Evolutionary conservation across 495 filamentous ascomycete species (phyloP), one percentile per base, ranked within the genome.

Genomic region (Daldinia caldariorum): DNA sequence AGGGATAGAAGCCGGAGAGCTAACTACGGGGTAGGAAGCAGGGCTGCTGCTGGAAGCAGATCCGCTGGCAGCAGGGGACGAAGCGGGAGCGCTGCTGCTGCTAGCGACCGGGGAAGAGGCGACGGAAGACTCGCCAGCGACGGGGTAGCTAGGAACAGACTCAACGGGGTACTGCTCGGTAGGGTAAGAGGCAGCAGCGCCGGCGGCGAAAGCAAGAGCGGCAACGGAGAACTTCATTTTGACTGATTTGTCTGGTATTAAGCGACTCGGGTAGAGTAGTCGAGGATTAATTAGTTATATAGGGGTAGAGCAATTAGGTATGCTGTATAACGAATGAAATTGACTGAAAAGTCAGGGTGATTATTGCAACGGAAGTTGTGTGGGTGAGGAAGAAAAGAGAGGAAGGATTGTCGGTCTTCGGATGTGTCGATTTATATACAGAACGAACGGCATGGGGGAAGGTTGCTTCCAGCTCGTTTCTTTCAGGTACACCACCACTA

Each of bases 161-260:
- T 45, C 41, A 14, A 75, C 81, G 71, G 69, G 72, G 72, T 35
- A 35, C 34, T 6, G 9, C 5, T 45, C 41, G 41, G 4, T 6
- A 67, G 81, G 72, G 72, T 84, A 86, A 77, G 86, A 85, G 73
- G 85, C 82, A 75, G 87, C 88, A 78, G 89, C 82, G 75, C 87
- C 86, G 79, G 87, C 87, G 79, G 87, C 82, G 71, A 89, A 83
- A 79, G 87, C 83, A 79, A 86, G 76, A 79, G 83, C 77, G 73
- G 81, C 76, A 72, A 78, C 76, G 74, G 90, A 85, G 91, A 91
- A 93, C 90, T 92, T 92, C 93, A 97, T 97, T 79, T 91, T 94
- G 90, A 87, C 78, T 75, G 80, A 77, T 76, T 79, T 80, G 78
- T 80, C 76, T 77, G 81, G 78, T 74, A 77, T 76, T 80, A 82